Conservation (phyloP, 768 basidiomycete genomes). For the Leccinum broughii region DNA sequence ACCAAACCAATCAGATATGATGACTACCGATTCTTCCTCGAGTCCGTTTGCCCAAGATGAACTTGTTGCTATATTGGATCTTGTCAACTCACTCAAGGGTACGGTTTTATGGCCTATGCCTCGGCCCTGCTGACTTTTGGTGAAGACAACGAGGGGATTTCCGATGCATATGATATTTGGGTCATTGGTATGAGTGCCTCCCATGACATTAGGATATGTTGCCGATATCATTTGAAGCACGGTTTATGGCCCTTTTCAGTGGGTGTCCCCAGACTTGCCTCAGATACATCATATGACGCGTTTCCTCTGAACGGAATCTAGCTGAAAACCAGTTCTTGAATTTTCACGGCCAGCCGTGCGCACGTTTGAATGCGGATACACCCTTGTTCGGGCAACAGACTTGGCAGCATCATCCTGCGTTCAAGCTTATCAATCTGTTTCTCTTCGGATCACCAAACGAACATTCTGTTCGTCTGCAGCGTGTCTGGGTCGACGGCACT, state of each 20-base stretch:
- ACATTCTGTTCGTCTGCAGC: conserved; percentile 15
- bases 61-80: conserved; percentile 12
- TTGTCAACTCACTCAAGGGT: conserved; percentile 19
- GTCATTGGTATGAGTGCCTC: conserved; percentile 9
- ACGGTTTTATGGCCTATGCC: neutral
- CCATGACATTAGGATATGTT: neutral
- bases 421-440: neutral
- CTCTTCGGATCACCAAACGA: conserved; percentile 8
- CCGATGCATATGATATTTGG: conserved; percentile 11
- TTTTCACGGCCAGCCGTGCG: conserved; percentile 13
- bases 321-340: conserved; percentile 18
- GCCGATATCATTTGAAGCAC: conserved; percentile 8
- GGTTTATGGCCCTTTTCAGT: conserved; percentile 17
- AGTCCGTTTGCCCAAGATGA: conserved; percentile 17
- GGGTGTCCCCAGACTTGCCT: neutral
- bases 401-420: conserved; percentile 1
- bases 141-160: conserved; percentile 2
- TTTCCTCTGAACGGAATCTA: neutral
- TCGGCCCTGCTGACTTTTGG: neutral
- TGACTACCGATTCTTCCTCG: conserved; percentile 20
- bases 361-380: conserved; percentile 13
- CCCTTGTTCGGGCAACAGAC: conserved; percentile 8
- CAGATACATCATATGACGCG: neutral
- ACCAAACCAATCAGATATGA: conserved; percentile 6
- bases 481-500: conserved; percentile 12